phyloP scores from a whole-genome alignment of 192 early-diverging fungal genomes.

The Pilaira anomala region DNA sequence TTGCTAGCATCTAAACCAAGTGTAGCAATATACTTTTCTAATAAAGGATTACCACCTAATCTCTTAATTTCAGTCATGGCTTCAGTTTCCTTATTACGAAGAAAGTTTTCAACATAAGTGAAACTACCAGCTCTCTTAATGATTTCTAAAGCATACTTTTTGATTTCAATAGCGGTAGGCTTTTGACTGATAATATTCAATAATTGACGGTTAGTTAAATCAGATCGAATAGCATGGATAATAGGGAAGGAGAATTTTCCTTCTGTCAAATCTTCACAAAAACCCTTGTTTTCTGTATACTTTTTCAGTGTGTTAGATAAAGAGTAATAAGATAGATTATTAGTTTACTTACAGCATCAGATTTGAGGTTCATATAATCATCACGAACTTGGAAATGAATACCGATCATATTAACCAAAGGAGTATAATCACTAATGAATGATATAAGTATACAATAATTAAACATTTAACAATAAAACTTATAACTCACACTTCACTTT shows the following conservation, averaged over 20 bases:
- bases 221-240: conserved; percentile 63
- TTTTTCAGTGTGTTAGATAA: conserved; percentile 14
- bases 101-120: conserved; percentile 56
- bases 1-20: conserved; percentile 7
- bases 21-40: conserved; percentile 45
- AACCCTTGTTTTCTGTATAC: conserved; percentile 83
- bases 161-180: conserved; percentile 67
- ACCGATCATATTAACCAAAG: conserved; percentile 74
- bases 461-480: background rate
- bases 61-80: conserved; percentile 52
- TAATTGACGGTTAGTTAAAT: conserved; percentile 49
- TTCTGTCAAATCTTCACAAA: conserved; percentile 88
- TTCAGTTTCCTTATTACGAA: conserved; percentile 54
- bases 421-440: conserved; percentile 53
- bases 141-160: conserved; percentile 73
- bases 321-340: background rate
- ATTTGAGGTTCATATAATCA: conserved; percentile 79
- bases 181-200: conserved; percentile 76
- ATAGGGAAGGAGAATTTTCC: conserved; percentile 91
- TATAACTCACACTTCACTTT: conserved; percentile 38
- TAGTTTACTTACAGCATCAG: background rate
- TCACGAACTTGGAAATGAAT: conserved; percentile 88
- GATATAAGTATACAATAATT: background rate
- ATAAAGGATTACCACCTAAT: conserved; percentile 65
- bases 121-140: conserved; percentile 67